Base-by-base conservation (phyloP, 2,329 filamentous ascomycete species). In the Alternaria sp. region DNA sequence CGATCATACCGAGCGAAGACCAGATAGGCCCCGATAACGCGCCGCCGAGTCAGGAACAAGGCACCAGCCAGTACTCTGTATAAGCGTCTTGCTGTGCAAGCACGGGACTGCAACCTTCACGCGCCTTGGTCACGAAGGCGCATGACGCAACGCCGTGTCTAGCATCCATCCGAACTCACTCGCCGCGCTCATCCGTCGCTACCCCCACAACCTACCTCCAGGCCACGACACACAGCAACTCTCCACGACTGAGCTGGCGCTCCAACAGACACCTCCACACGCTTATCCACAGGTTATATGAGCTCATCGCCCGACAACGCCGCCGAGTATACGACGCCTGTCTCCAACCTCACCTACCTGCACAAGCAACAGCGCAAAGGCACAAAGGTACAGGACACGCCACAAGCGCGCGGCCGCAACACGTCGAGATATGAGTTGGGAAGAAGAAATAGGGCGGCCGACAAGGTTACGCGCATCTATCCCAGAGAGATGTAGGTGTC, bases 391-490 rank as follows among this genome's bases (percentile, higher is more conserved):
- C 69, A 75, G 62, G 77, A 79, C 68, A 75, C 62, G 52, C 61
- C 71, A 42, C 72, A 77, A 62, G 57, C 72, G 24, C 76, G 75
- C 63, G 76, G 75, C 52, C 75, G 76, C 62, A 73, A 78, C 64
- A 71, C 68, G 58, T 74, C 75, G 69, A 74, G 75, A 70, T 59
- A 79, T 79, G 77, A 79, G 76, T 61, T 79, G 76, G 77, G 76
- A 78, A 76, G 77, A 78, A 64, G 72, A 75, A 73, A 77, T 75
- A 78, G 74, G 62, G 69, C 70, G 63, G 76, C 73, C 38, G 73
- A 75, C 64, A 67, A 73, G 59, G 74, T 78, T 70, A 79, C 75
- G 55, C 70, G 76, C 59, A 80, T 79, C 58, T 79, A 79, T 56
- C 78, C 78, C 56, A 64, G 75, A 66, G 69, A 79, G 68, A 73